A percentile compares a stretch with the other conserved stretches of the same genome.
phyloP scores from a whole-genome alignment of 208 protist species.

The Leishmania mexicana region DNA sequence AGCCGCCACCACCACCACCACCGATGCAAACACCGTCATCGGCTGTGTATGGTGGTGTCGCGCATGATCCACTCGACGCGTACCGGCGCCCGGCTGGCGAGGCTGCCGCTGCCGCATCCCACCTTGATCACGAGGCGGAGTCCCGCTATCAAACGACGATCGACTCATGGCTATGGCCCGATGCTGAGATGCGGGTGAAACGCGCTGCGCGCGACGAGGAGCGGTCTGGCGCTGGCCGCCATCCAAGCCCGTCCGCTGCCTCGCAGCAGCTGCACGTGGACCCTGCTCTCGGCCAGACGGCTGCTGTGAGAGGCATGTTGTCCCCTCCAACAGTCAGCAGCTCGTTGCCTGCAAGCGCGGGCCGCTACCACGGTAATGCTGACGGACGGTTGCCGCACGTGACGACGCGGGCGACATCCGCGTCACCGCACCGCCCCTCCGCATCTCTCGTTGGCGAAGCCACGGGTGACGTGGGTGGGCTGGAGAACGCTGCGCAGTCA shows the following conservation, averaged over 20 bases:
- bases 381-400: constrained; percentile 13
- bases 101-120: background rate
- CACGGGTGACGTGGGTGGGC: constrained; percentile 9
- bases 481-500: constrained; percentile 45
- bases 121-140: constrained; percentile 6
- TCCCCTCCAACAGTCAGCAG: constrained; percentile 15
- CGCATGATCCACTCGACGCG: constrained; percentile 8
- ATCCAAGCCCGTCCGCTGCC: background rate
- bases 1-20: constrained; percentile 19
- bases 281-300: background rate
- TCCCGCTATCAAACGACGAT: constrained; percentile 23
- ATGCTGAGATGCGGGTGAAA: background rate
- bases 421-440: constrained; percentile 7
- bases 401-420: constrained; percentile 14
- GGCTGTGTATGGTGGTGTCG: background rate
- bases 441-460: constrained; percentile 3
- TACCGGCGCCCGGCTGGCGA: constrained; percentile 10
- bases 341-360: constrained; percentile 12
- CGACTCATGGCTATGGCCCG: constrained; percentile 27
- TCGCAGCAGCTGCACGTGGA: constrained; percentile 13
- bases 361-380: constrained; percentile 14
- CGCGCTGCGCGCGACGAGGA: background rate
- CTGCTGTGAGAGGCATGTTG: background rate
- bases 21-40: background rate
- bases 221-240: background rate